Conservation (phyloP, 306 rosid species). For the Cucurbita maxima region DNA sequence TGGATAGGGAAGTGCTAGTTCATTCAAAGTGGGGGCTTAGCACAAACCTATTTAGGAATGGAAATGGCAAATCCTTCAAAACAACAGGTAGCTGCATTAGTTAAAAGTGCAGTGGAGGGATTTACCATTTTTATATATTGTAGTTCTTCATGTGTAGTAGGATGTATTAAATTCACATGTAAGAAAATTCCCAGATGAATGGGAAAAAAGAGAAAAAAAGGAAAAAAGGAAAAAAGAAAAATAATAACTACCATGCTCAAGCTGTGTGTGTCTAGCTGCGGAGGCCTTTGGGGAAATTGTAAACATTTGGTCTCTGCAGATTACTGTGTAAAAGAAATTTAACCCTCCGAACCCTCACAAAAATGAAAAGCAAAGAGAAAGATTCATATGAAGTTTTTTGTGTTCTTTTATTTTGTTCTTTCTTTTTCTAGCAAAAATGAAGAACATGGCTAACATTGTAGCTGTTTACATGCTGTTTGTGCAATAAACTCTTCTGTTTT, state of each 20-base stretch:
- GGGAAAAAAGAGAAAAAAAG: neutral
- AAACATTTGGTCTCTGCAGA: conserved; percentile 67
- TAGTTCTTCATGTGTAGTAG: conserved; percentile 19
- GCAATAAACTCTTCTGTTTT: neutral
- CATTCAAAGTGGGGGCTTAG: conserved; percentile 64
- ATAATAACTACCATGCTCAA: conserved; percentile 16
- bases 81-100: conserved; percentile 29
- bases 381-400: neutral
- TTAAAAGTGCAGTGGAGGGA: conserved; percentile 35
- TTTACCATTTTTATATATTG: conserved; percentile 12
- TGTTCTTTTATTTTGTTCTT: neutral
- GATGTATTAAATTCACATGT: conserved; percentile 28
- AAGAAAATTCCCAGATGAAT: conserved; percentile 23
- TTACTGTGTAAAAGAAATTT: conserved; percentile 31
- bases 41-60: conserved; percentile 33
- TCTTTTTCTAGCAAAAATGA: neutral
- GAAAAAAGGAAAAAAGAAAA: neutral
- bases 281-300: conserved; percentile 47
- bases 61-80: conserved; percentile 26
- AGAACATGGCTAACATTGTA: neutral
- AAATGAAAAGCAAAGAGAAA: neutral
- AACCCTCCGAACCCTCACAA: conserved; percentile 1
- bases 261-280: conserved; percentile 46
- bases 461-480: neutral
- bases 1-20: conserved; percentile 50